A percentile compares a stretch with the other conserved stretches of the same genome.
Conservation (phyloP, 768 basidiomycete genomes). For the Amanita subjunquillea region DNA sequence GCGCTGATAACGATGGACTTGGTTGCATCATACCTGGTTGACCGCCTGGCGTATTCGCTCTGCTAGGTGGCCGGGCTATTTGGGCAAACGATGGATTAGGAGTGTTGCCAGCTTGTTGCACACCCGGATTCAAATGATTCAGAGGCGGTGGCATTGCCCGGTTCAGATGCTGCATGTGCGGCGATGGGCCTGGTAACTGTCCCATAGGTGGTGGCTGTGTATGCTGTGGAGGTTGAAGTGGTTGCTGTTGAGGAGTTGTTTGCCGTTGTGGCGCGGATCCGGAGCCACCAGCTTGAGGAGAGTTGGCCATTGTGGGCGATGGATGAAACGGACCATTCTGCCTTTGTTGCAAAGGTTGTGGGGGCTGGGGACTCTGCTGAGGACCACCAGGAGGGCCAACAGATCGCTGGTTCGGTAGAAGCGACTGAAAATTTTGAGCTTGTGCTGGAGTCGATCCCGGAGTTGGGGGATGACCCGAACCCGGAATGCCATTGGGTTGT, state of each 20-base stretch:
- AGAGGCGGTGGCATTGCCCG: conserved; percentile 5
- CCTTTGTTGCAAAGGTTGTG: conserved; percentile 20
- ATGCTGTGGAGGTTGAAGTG: conserved; percentile 17
- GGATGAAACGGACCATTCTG: conserved; percentile 39
- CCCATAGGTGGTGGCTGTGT: conserved; percentile 14
- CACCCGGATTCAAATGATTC: background rate
- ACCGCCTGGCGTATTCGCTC: conserved; percentile 4
- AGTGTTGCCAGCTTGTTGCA: conserved; percentile 3
- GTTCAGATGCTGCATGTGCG: conserved; percentile 1
- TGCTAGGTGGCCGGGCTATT: conserved; percentile 4
- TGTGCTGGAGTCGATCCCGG: conserved; percentile 19
- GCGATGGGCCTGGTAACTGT: conserved; percentile 1
- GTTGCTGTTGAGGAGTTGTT: conserved; percentile 20
- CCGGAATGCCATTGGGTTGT: conserved; percentile 36
- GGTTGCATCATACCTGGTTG: conserved; percentile 5
- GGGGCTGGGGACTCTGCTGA: conserved; percentile 14
- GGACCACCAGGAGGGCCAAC: conserved; percentile 8
- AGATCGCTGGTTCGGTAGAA: conserved; percentile 1
- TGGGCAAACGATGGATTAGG: conserved; percentile 2
- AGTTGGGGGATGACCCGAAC: conserved; percentile 15
- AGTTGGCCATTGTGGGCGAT: conserved; percentile 56
- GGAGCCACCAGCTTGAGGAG: conserved; percentile 35
- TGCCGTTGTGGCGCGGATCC: conserved; percentile 7
- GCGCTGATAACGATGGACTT: conserved; percentile 5
- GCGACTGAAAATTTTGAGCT: conserved; percentile 12